A percentile compares a stretch with the other conserved stretches of the same genome.
These are phyloP conservation scores for Pestalotiopsis sp. DNA, from an alignment of 2,329 filamentous ascomycete species.

Conservation along the genomic window DNA sequence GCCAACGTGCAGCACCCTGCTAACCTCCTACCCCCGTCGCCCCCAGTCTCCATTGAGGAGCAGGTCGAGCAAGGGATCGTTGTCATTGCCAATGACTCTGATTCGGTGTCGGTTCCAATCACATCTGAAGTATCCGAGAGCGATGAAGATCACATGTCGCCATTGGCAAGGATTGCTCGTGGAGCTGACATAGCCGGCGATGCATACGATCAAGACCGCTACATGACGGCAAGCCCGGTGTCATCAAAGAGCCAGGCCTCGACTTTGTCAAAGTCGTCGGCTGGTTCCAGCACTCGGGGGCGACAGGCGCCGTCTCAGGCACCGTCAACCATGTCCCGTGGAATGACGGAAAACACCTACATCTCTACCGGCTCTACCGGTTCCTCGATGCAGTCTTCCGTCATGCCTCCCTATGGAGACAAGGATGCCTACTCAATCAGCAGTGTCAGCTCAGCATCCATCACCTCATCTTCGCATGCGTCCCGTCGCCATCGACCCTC, in stretches of 20 bases:
- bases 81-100: conserved; percentile 54
- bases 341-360: conserved; percentile 63
- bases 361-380: conserved; percentile 62
- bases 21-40: conserved; percentile 74
- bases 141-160: conserved; percentile 76
- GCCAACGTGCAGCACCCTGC: conserved; percentile 86
- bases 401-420: conserved; percentile 30
- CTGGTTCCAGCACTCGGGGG: conserved; percentile 51
- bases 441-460: conserved; percentile 48
- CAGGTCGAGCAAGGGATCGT: conserved; percentile 55
- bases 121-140: conserved; percentile 67
- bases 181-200: conserved; percentile 65
- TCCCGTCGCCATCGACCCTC: conserved; percentile 57
- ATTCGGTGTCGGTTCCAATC: conserved; percentile 54
- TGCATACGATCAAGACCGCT: conserved; percentile 56
- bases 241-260: conserved; percentile 66
- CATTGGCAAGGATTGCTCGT: conserved; percentile 72
- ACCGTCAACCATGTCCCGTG: conserved; percentile 52
- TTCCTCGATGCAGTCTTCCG: conserved; percentile 44
- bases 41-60: conserved; percentile 79
- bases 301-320: conserved; percentile 53
- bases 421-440: conserved; percentile 59
- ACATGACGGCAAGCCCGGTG: conserved; percentile 66
- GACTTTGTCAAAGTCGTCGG: conserved; percentile 53
- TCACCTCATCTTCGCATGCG: conserved; percentile 47